Evolutionary conservation across 345 rosid genomes (phyloP), one percentile per base, ranked within the genome.

Genomic region (Eucalyptus sideroxylon): DNA sequence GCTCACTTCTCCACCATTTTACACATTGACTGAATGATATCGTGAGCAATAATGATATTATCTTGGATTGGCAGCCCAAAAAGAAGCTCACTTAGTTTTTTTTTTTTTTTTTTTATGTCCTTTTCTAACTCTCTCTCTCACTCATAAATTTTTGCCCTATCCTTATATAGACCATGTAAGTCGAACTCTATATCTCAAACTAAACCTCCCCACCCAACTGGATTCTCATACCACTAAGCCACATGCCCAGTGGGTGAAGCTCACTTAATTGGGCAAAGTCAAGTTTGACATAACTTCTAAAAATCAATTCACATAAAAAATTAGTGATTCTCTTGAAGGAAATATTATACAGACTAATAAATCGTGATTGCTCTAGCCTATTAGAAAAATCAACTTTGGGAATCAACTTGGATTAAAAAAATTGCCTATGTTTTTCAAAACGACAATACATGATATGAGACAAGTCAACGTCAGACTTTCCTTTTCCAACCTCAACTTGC

Each of bases 91-190:
- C 59, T 53, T 53, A 53, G 2, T 51, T 51, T 51, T 17, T 51
- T 1, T 51, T 17, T 50, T 50, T 13, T 50, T 16, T 51, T 50
- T 51, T 16, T 6, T 7, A 53, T 53, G 5, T 19, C 26, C 0
- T 8, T 53, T 19, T 53, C 4, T 53, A 53, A 51, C 23, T 53
- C 56, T 19, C 56, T 50, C 2, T 16, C 55, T 51, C 21, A 3
- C 11, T 53, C 5, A 21, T 0, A 53, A 0, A 21, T 53, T 53
- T 53, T 21, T 53, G 5, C 59, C 1, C 2, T 8, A 0, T 1
- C 59, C 10, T 5, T 53, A 16, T 53, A 8, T 53, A 53, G 11
- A 53, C 1, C 5, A 1, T 53, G 26, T 2, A 53, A 53, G 59
- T 7, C 26, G 0, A 53, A 53, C 26, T 7, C 5, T 53, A 53